phyloP scores from a whole-genome alignment of 345 rosid species.

The Geranium rotundifolium region DNA sequence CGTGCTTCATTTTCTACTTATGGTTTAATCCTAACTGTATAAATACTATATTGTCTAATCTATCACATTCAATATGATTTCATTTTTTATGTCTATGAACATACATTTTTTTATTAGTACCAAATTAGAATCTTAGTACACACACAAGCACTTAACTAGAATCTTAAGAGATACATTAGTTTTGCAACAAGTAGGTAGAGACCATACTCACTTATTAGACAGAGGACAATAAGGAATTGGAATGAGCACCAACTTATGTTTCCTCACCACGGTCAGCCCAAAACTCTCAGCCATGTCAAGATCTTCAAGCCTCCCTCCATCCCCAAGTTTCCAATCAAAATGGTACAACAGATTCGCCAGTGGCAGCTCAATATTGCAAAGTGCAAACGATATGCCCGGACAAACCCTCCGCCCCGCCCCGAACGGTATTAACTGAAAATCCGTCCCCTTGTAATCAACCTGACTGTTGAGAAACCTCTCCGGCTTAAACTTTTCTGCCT shows the following conservation, averaged over 20 bases:
- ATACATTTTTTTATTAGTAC: no score
- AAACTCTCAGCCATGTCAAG: constrained; percentile 6
- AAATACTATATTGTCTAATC: no score
- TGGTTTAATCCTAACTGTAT: no score
- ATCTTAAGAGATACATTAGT: no score
- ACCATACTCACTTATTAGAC: no score
- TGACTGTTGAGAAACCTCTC: constrained; percentile 12
- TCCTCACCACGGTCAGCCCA: constrained; percentile 1
- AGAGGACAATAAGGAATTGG: background rate
- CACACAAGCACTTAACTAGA: no score
- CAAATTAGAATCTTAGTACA: no score
- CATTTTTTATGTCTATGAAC: no score
- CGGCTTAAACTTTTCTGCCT: constrained; percentile 20
- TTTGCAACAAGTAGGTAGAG: no score
- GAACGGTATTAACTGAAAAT: constrained; percentile 16
- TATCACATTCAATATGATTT: no score
- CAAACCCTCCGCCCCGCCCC: constrained; percentile 26
- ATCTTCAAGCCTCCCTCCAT: constrained; percentile 8
- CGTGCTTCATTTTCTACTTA: no score
- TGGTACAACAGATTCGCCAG: constrained; percentile 21
- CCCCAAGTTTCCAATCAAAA: constrained; percentile 38
- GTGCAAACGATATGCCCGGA: constrained; percentile 15
- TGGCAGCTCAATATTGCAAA: constrained; percentile 10
- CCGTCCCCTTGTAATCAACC: constrained; percentile 14
- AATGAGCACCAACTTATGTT: constrained; percentile 1